phyloP scores from a whole-genome alignment of 1,284 basidiomycete genomes.

The Puccinia polysora region DNA sequence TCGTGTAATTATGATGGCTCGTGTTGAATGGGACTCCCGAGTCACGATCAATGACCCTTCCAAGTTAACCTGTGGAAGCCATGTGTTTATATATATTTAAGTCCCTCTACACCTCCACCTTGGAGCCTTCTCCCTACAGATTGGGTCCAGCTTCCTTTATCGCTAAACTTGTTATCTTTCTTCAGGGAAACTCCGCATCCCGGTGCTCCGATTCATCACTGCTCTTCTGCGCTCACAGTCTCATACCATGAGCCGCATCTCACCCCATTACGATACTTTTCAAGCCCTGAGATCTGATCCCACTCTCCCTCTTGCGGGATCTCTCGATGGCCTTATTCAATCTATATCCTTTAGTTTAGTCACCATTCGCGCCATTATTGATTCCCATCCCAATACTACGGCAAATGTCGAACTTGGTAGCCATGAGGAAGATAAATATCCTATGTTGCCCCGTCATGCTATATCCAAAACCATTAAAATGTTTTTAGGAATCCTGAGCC shows the following conservation, averaged over 20 bases:
- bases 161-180: neutral
- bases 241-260: neutral
- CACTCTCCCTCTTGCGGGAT: neutral
- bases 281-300: constrained; percentile 5
- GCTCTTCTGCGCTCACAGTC: neutral
- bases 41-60: neutral
- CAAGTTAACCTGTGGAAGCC: neutral
- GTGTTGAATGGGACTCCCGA: neutral
- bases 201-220: too few relatives aligned
- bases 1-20: too few relatives aligned
- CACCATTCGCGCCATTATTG: neutral
- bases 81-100: neutral
- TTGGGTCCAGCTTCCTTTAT: neutral
- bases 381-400: neutral
- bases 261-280: constrained; percentile 11
- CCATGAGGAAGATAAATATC: neutral
- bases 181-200: too few relatives aligned
- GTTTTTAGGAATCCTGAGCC: neutral
- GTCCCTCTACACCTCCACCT: neutral
- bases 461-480: constrained; percentile 5
- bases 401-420: constrained; percentile 1
- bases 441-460: neutral
- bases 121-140: neutral
- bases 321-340: constrained; percentile 1
- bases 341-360: constrained; percentile 7